Evolutionary conservation across 164 flowering plant species (phyloP).

Genomic region (Amborella trichopoda): DNA sequence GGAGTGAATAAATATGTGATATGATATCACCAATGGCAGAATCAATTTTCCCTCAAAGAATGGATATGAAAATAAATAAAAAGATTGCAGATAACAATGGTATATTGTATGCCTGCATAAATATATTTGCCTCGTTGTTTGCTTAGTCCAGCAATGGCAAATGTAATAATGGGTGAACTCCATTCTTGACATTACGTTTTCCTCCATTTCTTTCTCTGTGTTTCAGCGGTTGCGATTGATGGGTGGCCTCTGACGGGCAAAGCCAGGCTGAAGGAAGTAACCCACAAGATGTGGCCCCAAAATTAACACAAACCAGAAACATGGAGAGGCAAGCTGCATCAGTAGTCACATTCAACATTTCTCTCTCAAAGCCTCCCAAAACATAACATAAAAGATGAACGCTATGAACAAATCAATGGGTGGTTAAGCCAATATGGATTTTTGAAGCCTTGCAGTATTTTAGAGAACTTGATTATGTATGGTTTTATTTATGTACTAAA

Average conservation of each 20-base stretch:
- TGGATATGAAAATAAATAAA: no score
- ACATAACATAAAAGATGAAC: not conserved
- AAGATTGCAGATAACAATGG: no score
- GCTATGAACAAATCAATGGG: not conserved
- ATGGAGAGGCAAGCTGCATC: conserved; percentile 61
- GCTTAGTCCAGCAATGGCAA: no score
- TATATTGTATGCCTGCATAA: no score
- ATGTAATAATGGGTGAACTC: no score
- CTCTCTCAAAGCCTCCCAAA: not conserved
- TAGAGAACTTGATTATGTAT: not conserved
- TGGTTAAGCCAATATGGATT: not conserved
- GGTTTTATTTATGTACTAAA: not conserved
- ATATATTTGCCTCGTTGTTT: no score
- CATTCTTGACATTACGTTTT: no score
- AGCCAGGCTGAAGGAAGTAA: conserved; percentile 68
- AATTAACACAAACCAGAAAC: conserved; percentile 54
- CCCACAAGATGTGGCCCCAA: conserved; percentile 39
- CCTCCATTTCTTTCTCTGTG: no score
- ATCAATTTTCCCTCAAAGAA: no score
- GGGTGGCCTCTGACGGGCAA: conserved; percentile 49
- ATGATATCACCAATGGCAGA: no score
- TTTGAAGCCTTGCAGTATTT: not conserved
- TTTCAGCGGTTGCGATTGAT: conserved; percentile 13
- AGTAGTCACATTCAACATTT: conserved; percentile 17
- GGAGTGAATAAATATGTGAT: no score